These are phyloP conservation scores for Aspergillus caelatus DNA, from an alignment of 2,329 filamentous ascomycete genomes.

Conservation along the genomic window DNA sequence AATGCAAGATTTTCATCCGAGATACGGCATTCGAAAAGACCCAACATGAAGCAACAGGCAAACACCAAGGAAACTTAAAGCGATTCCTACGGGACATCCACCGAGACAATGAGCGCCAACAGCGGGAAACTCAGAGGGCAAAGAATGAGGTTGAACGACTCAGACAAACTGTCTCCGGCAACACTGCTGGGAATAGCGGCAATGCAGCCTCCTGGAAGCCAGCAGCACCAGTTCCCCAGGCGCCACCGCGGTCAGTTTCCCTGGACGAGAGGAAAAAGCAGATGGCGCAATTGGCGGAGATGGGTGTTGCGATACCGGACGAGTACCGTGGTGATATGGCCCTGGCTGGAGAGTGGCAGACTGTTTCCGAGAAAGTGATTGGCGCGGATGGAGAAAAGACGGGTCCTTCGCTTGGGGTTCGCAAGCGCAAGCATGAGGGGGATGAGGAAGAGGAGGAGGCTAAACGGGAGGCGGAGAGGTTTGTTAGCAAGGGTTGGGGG, in stretches of 20 bases:
- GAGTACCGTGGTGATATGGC: slow-evolving; percentile 79
- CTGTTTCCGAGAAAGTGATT: slow-evolving; percentile 56
- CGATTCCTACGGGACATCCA: slow-evolving; percentile 89
- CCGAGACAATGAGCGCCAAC: slow-evolving; percentile 76
- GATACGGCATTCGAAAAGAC: slow-evolving; percentile 88
- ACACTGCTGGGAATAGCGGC: slow-evolving; percentile 19
- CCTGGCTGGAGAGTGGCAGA: slow-evolving; percentile 86
- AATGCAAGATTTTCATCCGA: slow-evolving; percentile 86
- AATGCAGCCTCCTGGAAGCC: slow-evolving; percentile 31
- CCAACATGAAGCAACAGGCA: slow-evolving; percentile 85
- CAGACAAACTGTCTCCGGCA: slow-evolving; percentile 67
- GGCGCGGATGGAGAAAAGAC: slow-evolving; percentile 41
- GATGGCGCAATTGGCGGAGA: slow-evolving; percentile 80
- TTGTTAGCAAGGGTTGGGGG: slow-evolving; percentile 48
- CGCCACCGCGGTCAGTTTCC: slow-evolving; percentile 46
- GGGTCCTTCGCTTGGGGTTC: slow-evolving; percentile 46
- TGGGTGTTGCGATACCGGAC: slow-evolving; percentile 84
- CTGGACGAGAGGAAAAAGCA: slow-evolving; percentile 77
- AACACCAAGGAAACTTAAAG: slow-evolving; percentile 83
- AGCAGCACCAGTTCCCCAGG: slow-evolving; percentile 36
- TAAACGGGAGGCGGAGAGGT: slow-evolving; percentile 32
- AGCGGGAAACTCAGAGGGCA: slow-evolving; percentile 79
- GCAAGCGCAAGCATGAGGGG: slow-evolving; percentile 49
- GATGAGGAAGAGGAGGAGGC: slow-evolving; percentile 47
- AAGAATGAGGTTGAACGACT: slow-evolving; percentile 83